Conservation (phyloP, 257 asterid genomes). For the Mitragyna speciosa region DNA sequence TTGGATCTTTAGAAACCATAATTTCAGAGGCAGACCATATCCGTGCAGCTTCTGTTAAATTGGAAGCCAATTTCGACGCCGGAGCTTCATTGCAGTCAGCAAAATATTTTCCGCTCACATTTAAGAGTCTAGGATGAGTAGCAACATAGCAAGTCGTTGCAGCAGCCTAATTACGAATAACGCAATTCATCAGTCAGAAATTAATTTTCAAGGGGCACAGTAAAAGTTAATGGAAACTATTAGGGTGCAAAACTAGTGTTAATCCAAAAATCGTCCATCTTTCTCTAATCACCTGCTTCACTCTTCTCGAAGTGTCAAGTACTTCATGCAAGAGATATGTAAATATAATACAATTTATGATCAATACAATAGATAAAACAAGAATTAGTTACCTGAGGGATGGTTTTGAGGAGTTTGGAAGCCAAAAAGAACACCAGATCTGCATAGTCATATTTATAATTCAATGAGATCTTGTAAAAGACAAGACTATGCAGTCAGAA, state of each 20-base stretch:
- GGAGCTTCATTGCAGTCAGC: constrained; percentile 87
- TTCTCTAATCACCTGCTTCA: neutral
- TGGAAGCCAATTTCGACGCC: constrained; percentile 69
- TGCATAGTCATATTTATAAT: constrained; percentile 24
- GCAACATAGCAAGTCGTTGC: constrained; percentile 94
- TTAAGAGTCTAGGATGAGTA: constrained; percentile 56
- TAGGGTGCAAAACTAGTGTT: neutral
- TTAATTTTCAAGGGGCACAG: neutral
- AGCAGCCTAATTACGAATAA: constrained; percentile 67
- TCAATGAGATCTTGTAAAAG: neutral
- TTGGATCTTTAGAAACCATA: constrained; percentile 44
- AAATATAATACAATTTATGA: too few relatives aligned
- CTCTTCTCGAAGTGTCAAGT: neutral
- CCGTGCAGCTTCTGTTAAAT: constrained; percentile 55
- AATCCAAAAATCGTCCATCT: neutral
- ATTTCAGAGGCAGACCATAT: constrained; percentile 74
- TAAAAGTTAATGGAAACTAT: neutral
- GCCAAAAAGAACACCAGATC: constrained; percentile 86
- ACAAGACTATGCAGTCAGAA: neutral
- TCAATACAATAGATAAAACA: neutral
- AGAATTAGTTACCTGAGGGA: constrained; percentile 64
- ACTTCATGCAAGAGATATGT: neutral
- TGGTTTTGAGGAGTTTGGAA: constrained; percentile 79
- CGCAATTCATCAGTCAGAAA: neutral
- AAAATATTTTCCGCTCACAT: constrained; percentile 71